Percentiles rank a stretch among this genome's conserved stretches.
Evolutionary conservation across 306 rosid species (phyloP).

Genomic region (Acmispon strigosus): DNA sequence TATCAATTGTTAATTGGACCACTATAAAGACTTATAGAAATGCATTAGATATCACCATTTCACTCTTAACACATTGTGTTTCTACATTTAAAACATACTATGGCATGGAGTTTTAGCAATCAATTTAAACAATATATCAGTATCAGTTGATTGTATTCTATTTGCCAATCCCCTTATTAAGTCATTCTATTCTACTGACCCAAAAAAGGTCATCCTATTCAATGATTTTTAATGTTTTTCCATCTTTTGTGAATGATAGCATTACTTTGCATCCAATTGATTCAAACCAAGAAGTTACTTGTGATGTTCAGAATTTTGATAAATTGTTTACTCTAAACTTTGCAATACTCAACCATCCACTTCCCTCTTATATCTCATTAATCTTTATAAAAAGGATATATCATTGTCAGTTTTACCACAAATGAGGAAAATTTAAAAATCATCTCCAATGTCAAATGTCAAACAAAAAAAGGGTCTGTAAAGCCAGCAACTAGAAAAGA

Average conservation of each 20-base stretch:
- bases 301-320: background rate
- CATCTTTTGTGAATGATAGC: background rate
- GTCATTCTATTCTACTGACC: too few relatives aligned
- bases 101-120: background rate
- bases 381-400: background rate
- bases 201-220: too few relatives aligned
- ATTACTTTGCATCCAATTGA: background rate
- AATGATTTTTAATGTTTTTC: background rate
- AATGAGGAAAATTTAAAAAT: background rate
- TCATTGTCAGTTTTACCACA: background rate
- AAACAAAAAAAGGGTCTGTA: background rate
- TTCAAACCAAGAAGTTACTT: background rate
- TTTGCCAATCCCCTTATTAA: background rate
- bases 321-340: background rate
- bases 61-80: background rate
- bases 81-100: background rate
- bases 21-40: background rate
- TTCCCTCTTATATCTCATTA: background rate
- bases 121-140: background rate
- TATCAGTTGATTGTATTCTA: background rate
- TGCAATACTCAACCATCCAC: background rate
- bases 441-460: too few relatives aligned
- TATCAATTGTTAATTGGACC: background rate
- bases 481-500: background rate
- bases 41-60: background rate